Base-by-base conservation (phyloP, 208 protist species). In the Acanthamoeba lenticulata region DNA sequence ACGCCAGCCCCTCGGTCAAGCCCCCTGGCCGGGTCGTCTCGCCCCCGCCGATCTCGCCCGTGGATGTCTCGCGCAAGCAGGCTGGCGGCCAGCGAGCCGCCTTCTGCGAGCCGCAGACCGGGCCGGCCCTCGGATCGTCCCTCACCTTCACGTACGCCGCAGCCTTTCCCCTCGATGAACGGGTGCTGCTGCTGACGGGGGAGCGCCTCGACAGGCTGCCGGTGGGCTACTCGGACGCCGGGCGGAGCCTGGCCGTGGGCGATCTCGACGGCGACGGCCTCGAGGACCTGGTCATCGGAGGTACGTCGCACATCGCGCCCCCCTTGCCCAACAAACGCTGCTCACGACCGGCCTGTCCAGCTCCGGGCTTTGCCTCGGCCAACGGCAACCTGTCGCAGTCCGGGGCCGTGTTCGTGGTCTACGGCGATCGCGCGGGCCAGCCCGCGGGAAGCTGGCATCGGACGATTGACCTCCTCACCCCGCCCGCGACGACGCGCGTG, bases 191-290 rank as follows among this genome's bases (percentile, higher is more conserved):
- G n/a, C n/a, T n/a, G n/a, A n/a, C 45, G 45, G 45, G 9, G 5
- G 45, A 49, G 5, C 21, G 11, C 60, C 29, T 69, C 60, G 4
- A 36, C 36, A 91, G 85, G 11, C 49, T 91, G 13, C 34, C 32
- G 1, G 4, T 52, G 21, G 42, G 49, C 34, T 91, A 91, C 11
- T 91, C 85, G 11, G 65, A 91, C 38, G 19, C 36, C 55, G 85
- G 85, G 13, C 6, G 45, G 40, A 91, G 85, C 85, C 45, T 91
- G 36, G 85, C 85, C 1, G 45, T 29, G 2, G 85, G 47, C 27
- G 85, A 91, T 47, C 45, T 62, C 6, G 15, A 91, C 55, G 47
- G 47, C 4, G 85, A 91, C 36, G 85, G 85, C 17, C 36, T 91
- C 32, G 2, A 91, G 24, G 85, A 91, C 60, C 17, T 91, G 6